Base-by-base conservation (phyloP, 805 yeast species). In the Candida fluviatilis region DNA sequence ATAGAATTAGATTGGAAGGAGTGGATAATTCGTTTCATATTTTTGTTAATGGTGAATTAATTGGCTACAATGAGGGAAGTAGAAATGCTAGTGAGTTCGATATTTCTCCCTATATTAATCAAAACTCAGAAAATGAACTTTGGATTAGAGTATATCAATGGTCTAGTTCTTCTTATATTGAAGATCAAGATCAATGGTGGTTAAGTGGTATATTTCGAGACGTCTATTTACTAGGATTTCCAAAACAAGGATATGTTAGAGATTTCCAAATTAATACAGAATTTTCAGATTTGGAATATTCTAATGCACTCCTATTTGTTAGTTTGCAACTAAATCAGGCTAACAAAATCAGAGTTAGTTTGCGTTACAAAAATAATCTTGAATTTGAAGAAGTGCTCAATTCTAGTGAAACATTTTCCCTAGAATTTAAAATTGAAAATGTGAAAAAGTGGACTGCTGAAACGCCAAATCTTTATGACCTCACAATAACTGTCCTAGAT, bases 121-220 rank as follows among this genome's bases (percentile, higher is more conserved):
- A 27, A 26, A 37, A 19, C 8, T 25, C 11, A 1, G 29, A 23
- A n/a, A 44, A 46, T 27, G 45, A 39, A 18, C 31, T 59, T 15
- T 37, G 47, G 29, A 60, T 57, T 5, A 49, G 55, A 19, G 66
- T 62, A 4, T 54, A 51, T 31, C 62, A 59, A 44, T 62, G 62
- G 57, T 52, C 59, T 8, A 54, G 52, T 24, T 60, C 62, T 4
- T 40, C 57, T 19, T 60, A 59, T 38, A 52, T 60, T 26, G 66
- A 61, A 39, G 69, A 62, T 41, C 69, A 63, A 43, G 69, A 63
- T 42, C 65, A 59, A 47, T 63, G 67, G 66, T 60, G 67, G 65
- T 40, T 63, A 26, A 59, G 65, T 28, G 69, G 69, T 12, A 63
- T 63, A 6, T 63, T 56, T 46, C 49, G 69, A 32, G 68, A 63